Conservation (phyloP, 257 asterid genomes). For the Rhazya stricta region DNA sequence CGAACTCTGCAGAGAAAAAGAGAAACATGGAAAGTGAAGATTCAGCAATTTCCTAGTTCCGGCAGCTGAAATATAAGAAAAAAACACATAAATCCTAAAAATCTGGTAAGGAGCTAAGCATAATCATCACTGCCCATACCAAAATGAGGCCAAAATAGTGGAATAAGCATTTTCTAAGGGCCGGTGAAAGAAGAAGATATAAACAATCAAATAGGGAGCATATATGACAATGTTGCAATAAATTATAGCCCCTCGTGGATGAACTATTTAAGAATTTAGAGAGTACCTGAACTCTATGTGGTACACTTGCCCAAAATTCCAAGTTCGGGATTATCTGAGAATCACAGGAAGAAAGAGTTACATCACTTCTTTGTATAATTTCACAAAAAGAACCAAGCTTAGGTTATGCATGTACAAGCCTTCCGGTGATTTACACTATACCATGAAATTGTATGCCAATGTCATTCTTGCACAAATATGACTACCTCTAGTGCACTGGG, state of each 20-base stretch:
- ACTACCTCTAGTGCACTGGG: background rate
- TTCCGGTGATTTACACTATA: background rate
- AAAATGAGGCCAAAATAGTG: background rate
- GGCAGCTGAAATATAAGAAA: background rate
- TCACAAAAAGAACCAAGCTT: background rate
- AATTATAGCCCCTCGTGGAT: background rate
- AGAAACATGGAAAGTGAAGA: background rate
- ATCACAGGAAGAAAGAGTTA: conserved; percentile 19
- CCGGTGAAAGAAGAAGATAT: background rate
- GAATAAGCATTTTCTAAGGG: background rate
- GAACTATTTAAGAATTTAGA: background rate
- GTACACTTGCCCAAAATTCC: conserved; percentile 91
- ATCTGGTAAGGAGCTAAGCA: background rate
- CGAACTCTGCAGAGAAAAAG: conserved; percentile 46
- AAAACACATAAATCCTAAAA: background rate
- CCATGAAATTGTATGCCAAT: background rate
- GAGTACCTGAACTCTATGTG: conserved; percentile 69
- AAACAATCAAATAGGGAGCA: background rate
- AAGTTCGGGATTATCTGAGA: conserved; percentile 79
- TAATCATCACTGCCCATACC: background rate
- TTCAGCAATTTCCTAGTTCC: background rate
- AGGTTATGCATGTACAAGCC: conserved; percentile 4
- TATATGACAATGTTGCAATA: background rate
- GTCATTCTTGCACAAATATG: background rate
- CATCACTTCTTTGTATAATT: conserved; percentile 8